Base-by-base conservation (phyloP, 1,284 basidiomycete species). In the Agroathelia rolfsii region DNA sequence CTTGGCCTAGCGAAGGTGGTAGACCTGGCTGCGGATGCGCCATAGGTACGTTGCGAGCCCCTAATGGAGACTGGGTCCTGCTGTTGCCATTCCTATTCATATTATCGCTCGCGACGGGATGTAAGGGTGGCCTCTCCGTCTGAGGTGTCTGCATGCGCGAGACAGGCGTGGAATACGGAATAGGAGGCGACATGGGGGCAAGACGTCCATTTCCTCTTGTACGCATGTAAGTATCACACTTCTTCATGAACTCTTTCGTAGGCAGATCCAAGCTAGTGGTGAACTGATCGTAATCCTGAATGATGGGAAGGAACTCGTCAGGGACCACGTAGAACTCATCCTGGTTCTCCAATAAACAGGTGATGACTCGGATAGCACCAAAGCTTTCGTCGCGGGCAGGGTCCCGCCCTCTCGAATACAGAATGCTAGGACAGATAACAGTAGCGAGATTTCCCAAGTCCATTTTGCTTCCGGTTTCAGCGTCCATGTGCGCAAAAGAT, bases 401-500 rank as follows among this genome's bases (percentile, higher is more conserved):
- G 51, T 96, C 88, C 40, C 78, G 73, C 22, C 83, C 81, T 41
- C 88, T 78, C 20, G 90, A 81, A 44, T 81, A 79, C 34, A 99
- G 72, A 44, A 99, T 95, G 48, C 89, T 96, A 5, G 95, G 95
- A 47, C 86, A 86, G 44, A 98, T 92, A 53, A 98, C 95, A 9
- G 90, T 96, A n/a, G 94, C 92, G 42, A 99, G 68, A 53, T 99
- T 99, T 21, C 74, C 73, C 31, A 97, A 64, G 57, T 99, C 94
- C 94, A 99, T 99, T 62, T 94, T 94, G 64, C 87, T 93, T 23
- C 94, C 94, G 0, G 94, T 97, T 55, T 94, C 90, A 50, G 94
- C 93, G 52, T 98, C 94, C 59, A 95, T 77, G 59, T 98, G 93
- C 28, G 94, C 92, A 56, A 99, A 99, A 4, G 90, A 94, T 4